Evolutionary conservation across 345 rosid species (phyloP).

Genomic region (Rhizophora apiculata): DNA sequence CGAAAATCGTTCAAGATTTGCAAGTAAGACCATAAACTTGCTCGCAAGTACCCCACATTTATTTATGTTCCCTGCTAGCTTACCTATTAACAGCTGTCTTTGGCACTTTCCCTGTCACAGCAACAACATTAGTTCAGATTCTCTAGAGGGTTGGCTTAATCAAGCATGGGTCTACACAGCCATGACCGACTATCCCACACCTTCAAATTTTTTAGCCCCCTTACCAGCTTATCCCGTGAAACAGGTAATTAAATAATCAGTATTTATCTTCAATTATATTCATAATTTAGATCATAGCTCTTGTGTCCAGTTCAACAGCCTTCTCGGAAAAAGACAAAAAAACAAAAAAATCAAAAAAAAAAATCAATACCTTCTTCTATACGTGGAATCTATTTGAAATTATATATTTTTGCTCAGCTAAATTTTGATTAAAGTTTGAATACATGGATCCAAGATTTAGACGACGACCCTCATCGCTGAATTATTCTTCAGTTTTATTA

Average conservation of each 20-base stretch:
- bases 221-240: slow-evolving; percentile 57
- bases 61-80: too few relatives aligned
- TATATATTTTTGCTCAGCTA: too few relatives aligned
- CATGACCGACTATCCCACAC: slow-evolving; percentile 69
- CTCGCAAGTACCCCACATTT: neutral
- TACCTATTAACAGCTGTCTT: neutral
- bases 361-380: too few relatives aligned
- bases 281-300: too few relatives aligned
- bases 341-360: too few relatives aligned
- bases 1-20: slow-evolving; percentile 46
- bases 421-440: too few relatives aligned
- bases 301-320: too few relatives aligned
- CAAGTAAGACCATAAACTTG: slow-evolving; percentile 29
- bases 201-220: slow-evolving; percentile 46
- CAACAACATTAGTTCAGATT: slow-evolving; percentile 22
- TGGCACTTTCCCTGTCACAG: slow-evolving; percentile 19
- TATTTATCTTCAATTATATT: neutral
- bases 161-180: slow-evolving; percentile 49
- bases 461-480: too few relatives aligned
- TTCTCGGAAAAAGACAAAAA: too few relatives aligned
- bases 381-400: too few relatives aligned
- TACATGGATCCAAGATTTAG: too few relatives aligned
- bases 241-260: slow-evolving; percentile 26
- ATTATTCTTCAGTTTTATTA: too few relatives aligned
- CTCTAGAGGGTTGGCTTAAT: slow-evolving; percentile 30